Conservation (phyloP, 176 grass and related monocot species). For the Guadua angustifolia region DNA sequence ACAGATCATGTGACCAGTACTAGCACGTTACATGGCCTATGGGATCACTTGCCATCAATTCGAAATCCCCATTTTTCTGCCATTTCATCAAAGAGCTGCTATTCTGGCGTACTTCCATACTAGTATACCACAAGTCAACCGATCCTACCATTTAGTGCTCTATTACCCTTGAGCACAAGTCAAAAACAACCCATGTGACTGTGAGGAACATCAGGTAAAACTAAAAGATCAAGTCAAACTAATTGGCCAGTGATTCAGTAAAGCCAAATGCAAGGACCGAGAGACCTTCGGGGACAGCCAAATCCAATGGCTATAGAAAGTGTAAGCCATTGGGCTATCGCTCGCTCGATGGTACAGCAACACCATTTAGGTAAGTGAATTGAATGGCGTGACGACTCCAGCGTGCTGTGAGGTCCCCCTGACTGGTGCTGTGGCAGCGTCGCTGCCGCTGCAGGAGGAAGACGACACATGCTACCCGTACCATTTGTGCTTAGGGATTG, state of each 20-base stretch:
- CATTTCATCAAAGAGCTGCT: constrained; percentile 17
- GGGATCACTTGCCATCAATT: constrained; percentile 35
- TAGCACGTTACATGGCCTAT: not conserved
- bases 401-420: constrained; percentile 20
- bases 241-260: constrained; percentile 30
- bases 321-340: not conserved
- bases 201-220: constrained; percentile 23
- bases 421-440: not conserved
- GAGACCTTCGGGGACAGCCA: not conserved
- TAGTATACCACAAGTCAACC: not conserved
- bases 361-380: constrained; percentile 45
- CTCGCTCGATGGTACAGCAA: not conserved
- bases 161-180: not conserved
- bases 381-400: constrained; percentile 45
- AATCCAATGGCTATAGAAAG: constrained; percentile 12
- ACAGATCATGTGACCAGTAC: constrained; percentile 32
- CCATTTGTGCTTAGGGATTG: not conserved
- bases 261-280: constrained; percentile 38
- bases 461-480: constrained; percentile 15
- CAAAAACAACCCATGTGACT: constrained; percentile 42
- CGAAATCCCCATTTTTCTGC: not conserved
- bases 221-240: constrained; percentile 1
- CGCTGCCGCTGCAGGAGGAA: not conserved
- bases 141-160: not conserved
- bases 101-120: not conserved